These are phyloP conservation scores for Xylaria multiplex DNA, from an alignment of 2,329 filamentous ascomycete genomes.

Conservation along the genomic window DNA sequence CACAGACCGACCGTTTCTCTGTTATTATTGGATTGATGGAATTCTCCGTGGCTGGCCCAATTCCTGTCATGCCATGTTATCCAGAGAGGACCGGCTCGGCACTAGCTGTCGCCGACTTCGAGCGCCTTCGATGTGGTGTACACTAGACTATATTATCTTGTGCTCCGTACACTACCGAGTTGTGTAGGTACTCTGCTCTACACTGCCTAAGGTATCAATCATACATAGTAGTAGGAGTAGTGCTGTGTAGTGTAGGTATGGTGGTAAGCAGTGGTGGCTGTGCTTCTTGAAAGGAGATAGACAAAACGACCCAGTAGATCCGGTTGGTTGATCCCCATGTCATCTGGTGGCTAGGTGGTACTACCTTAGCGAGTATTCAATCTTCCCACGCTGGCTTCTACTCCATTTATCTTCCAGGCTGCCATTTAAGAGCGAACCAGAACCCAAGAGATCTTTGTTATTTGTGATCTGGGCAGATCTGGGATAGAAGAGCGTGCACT, in stretches of 20 bases:
- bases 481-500: not conserved
- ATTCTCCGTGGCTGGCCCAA: not conserved
- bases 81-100: not conserved
- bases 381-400: slow-evolving; percentile 1
- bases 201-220: too few relatives aligned
- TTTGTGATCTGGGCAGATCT: not conserved
- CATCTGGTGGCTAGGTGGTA: slow-evolving; percentile 5
- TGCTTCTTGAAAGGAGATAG: slow-evolving; percentile 4
- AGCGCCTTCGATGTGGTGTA: not conserved
- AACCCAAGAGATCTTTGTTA: slow-evolving; percentile 12
- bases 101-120: not conserved
- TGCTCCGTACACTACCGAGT: too few relatives aligned
- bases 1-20: not conserved
- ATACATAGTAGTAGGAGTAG: not conserved
- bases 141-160: not conserved
- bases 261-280: slow-evolving; percentile 31
- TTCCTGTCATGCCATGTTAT: slow-evolving; percentile 7
- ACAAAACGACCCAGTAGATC: slow-evolving; percentile 19
- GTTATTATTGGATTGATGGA: not conserved
- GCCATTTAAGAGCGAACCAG: slow-evolving; percentile 35
- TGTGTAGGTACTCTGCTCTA: too few relatives aligned
- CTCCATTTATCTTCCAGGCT: slow-evolving; percentile 30
- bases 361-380: not conserved
- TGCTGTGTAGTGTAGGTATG: not conserved
- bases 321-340: slow-evolving; percentile 23